These are phyloP conservation scores for Nakaseomyces glabratus DNA, from an alignment of 1,139 yeast genomes.

Conservation along the genomic window DNA sequence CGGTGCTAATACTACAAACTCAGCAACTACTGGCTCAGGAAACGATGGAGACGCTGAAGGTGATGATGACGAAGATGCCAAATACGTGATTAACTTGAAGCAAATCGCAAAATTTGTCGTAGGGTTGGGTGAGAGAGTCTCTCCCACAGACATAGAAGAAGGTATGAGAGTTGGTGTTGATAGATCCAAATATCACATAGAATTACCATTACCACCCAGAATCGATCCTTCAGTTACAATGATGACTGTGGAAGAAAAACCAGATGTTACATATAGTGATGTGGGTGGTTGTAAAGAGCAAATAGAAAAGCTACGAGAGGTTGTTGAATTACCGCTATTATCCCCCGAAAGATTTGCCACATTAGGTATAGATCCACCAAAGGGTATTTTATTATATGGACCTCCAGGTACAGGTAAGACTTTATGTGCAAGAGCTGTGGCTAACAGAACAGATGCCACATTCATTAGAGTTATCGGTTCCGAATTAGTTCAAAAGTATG, in stretches of 20 bases:
- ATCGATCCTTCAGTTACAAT: slow-evolving; percentile 98
- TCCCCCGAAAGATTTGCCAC: slow-evolving; percentile 95
- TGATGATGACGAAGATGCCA: slow-evolving; percentile 74
- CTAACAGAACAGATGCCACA: slow-evolving; percentile 97
- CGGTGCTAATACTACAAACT: slow-evolving; percentile 27
- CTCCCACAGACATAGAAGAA: slow-evolving; percentile 98
- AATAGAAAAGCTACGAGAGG: slow-evolving; percentile 93
- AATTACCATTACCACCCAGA: slow-evolving; percentile 92
- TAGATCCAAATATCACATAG: slow-evolving; percentile 92
- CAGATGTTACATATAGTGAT: slow-evolving; percentile 82
- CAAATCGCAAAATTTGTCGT: slow-evolving; percentile 98
- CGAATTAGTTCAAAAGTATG: slow-evolving; percentile 94
- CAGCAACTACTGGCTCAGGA: slow-evolving; percentile 7
- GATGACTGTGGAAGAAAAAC: slow-evolving; percentile 99
- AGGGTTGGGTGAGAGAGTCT: slow-evolving; percentile 89
- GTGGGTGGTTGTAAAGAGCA: slow-evolving; percentile 98
- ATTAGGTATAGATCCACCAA: slow-evolving; percentile 96
- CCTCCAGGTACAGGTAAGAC: slow-evolving; percentile 99
- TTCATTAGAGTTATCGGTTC: slow-evolving; percentile 97
- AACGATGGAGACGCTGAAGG: slow-evolving; percentile 33
- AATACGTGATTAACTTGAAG: slow-evolving; percentile 91
- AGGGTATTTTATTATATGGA: slow-evolving; percentile 90
- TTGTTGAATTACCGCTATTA: slow-evolving; percentile 86
- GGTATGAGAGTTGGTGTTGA: slow-evolving; percentile 99
- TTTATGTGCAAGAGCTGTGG: slow-evolving; percentile 95